Evolutionary conservation across 73 alveolate species (phyloP), one percentile per base, ranked within the genome.

Genomic region (Durusdinium trenchii): DNA sequence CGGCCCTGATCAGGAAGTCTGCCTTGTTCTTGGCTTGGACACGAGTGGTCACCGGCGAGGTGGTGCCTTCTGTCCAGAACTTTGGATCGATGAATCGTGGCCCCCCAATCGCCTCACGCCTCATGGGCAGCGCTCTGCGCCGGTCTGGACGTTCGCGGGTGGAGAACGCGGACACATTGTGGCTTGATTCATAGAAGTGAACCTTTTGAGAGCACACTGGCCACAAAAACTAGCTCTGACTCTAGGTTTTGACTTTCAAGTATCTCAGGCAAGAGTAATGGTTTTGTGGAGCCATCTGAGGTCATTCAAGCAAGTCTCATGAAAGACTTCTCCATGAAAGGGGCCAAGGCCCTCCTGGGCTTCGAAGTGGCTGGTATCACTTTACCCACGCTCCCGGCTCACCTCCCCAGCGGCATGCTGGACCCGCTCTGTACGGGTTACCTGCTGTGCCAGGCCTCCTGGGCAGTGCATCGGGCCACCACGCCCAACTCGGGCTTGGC

Each of bases 61-160:
- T 18, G 54, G 18, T 38, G 51, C 35, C 30, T 86, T 64, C 42
- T 90, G 96, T 54, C 96, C 96, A n/a, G 86, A 90, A 42, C 62
- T 90, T 42, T 90, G 96, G 96, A 51, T 90, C 50, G 96, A 90
- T 42, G 79, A 62, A 69, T 42, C 23, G 81, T 90, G 96, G 96
- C 96, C 96, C 35, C 96, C 96, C 30, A 90, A 50, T 9, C 87
- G 76, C 51, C 86, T 90, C 46, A 90, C 96, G 30, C 96, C 96
- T 9, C 96, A 86, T 23, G 35, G 96, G 73, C 62, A 90, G 52
- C 75, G 96, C 69, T 90, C 96, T 40, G 96, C 78, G 47, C 96
- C 96, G 12, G 69, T 90, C 69, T 90, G 96, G 96, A 90, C 83
- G 35, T 86, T 50, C 43, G 35, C 61, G 81, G 32, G 45, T 52